phyloP scores from a whole-genome alignment of 2,329 filamentous ascomycete genomes.

The Aquanectria penicillioides region DNA sequence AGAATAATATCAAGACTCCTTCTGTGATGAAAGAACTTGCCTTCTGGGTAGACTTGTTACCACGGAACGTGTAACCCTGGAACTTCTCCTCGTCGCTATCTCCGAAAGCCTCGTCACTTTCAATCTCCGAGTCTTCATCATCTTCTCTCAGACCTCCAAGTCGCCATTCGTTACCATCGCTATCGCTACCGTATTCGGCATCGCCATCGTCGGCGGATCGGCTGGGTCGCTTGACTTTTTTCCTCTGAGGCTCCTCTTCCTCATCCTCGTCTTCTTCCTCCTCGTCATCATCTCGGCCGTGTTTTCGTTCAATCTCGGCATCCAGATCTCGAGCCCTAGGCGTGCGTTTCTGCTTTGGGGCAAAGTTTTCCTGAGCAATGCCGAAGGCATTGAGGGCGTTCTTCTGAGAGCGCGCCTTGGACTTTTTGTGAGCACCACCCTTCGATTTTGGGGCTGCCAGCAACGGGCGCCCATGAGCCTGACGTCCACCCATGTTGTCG shows the following conservation, averaged over 20 bases:
- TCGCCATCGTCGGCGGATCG: slow-evolving; percentile 61
- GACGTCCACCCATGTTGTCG: slow-evolving; percentile 65
- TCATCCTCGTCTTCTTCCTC: slow-evolving; percentile 65
- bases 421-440: slow-evolving; percentile 49
- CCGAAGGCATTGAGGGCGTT: slow-evolving; percentile 67
- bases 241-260: slow-evolving; percentile 55
- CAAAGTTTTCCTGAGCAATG: slow-evolving; percentile 64
- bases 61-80: slow-evolving; percentile 72
- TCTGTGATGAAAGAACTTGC: slow-evolving; percentile 26
- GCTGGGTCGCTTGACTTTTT: slow-evolving; percentile 54
- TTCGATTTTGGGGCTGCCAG: slow-evolving; percentile 51
- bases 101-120: slow-evolving; percentile 84
- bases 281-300: slow-evolving; percentile 55
- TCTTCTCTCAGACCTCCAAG: slow-evolving; percentile 70
- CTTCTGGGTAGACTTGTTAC: slow-evolving; percentile 53
- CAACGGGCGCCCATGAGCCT: slow-evolving; percentile 66
- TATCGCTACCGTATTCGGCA: slow-evolving; percentile 81
- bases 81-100: slow-evolving; percentile 89
- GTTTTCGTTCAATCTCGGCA: slow-evolving; percentile 56
- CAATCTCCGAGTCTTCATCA: slow-evolving; percentile 72
- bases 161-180: slow-evolving; percentile 86
- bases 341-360: slow-evolving; percentile 57
- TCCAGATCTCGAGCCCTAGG: slow-evolving; percentile 64
- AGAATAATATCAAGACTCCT: background rate
- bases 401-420: slow-evolving; percentile 59